Percentiles rank a stretch among this genome's conserved stretches.
phyloP scores from a whole-genome alignment of 441 rosid genomes.

The Eutrema salsugineum region DNA sequence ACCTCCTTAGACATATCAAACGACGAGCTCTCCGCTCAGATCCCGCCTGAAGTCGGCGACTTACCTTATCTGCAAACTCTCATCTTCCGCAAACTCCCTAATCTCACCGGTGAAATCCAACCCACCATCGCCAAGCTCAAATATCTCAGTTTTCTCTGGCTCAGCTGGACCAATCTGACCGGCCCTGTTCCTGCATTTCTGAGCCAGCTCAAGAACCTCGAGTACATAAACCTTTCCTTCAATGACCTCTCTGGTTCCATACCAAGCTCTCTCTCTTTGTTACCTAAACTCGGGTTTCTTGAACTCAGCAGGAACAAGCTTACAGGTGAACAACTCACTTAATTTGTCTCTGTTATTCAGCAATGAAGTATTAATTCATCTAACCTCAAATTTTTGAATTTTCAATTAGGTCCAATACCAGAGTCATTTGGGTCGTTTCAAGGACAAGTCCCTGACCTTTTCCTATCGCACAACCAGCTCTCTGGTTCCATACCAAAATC shows the following conservation, averaged over 20 bases:
- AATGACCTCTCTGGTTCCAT: slow-evolving; percentile 51
- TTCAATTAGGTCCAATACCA: slow-evolving; percentile 41
- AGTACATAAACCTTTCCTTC: slow-evolving; percentile 43
- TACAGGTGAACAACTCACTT: slow-evolving; percentile 14
- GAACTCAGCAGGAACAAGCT: slow-evolving; percentile 52
- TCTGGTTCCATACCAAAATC: slow-evolving; percentile 50
- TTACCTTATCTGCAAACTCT: slow-evolving; percentile 48
- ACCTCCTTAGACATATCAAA: slow-evolving; percentile 41
- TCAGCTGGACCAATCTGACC: slow-evolving; percentile 46
- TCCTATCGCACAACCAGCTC: slow-evolving; percentile 53
- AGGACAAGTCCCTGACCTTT: slow-evolving; percentile 30
- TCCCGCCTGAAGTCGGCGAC: slow-evolving; percentile 49
- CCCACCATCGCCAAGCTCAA: slow-evolving; percentile 49
- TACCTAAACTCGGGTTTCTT: slow-evolving; percentile 41
- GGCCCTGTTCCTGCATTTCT: slow-evolving; percentile 49
- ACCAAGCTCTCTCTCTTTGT: slow-evolving; percentile 41
- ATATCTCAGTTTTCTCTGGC: slow-evolving; percentile 39
- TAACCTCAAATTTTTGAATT: background rate
- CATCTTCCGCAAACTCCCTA: slow-evolving; percentile 41
- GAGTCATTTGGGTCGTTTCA: slow-evolving; percentile 41
- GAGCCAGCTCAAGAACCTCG: slow-evolving; percentile 40
- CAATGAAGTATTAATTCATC: background rate
- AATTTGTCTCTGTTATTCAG: background rate
- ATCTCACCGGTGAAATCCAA: slow-evolving; percentile 57
- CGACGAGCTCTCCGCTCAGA: slow-evolving; percentile 41